Conservation (phyloP, 2,329 filamentous ascomycete genomes). For the Cercospora sp. region DNA sequence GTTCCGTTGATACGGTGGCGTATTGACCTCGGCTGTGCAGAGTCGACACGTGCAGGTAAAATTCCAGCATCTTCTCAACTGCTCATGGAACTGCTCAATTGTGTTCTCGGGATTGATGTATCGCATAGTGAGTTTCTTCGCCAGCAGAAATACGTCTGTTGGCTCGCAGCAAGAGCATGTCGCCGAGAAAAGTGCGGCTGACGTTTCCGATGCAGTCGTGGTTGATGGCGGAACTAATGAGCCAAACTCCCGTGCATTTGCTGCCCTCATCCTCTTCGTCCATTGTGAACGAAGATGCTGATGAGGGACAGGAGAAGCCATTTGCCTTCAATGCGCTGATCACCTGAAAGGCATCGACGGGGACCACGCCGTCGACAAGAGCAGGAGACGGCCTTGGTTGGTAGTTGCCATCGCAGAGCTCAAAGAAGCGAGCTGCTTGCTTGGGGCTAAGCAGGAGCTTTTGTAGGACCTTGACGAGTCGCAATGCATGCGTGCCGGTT, state of each 20-base stretch:
- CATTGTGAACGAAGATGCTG: neutral
- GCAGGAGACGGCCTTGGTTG: slow-evolving; percentile 4
- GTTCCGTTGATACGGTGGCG: slow-evolving; percentile 5
- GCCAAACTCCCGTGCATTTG: slow-evolving; percentile 49
- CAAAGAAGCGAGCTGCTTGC: slow-evolving; percentile 18
- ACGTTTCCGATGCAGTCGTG: slow-evolving; percentile 55
- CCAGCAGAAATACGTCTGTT: slow-evolving; percentile 45
- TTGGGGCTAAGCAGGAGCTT: slow-evolving; percentile 26
- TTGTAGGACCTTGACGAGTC: slow-evolving; percentile 23
- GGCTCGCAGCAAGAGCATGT: slow-evolving; percentile 56
- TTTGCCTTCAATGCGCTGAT: slow-evolving; percentile 25
- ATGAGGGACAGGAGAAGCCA: slow-evolving; percentile 19
- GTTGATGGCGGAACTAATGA: slow-evolving; percentile 53
- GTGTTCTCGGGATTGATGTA: slow-evolving; percentile 25
- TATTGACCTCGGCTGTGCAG: slow-evolving; percentile 35
- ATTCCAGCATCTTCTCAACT: slow-evolving; percentile 40
- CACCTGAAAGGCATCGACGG: slow-evolving; percentile 25
- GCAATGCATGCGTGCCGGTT: slow-evolving; percentile 20
- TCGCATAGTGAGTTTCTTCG: slow-evolving; percentile 47
- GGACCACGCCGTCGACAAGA: slow-evolving; percentile 20
- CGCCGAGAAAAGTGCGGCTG: slow-evolving; percentile 54
- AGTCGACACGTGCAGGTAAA: slow-evolving; percentile 49
- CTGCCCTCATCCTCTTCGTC: neutral
- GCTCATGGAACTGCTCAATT: slow-evolving; percentile 37
- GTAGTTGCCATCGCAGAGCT: slow-evolving; percentile 26